A percentile compares a stretch with the other conserved stretches of the same genome.
Evolutionary conservation across 2,329 filamentous ascomycete species (phyloP).

Genomic region (Periglandula ipomoeae): DNA sequence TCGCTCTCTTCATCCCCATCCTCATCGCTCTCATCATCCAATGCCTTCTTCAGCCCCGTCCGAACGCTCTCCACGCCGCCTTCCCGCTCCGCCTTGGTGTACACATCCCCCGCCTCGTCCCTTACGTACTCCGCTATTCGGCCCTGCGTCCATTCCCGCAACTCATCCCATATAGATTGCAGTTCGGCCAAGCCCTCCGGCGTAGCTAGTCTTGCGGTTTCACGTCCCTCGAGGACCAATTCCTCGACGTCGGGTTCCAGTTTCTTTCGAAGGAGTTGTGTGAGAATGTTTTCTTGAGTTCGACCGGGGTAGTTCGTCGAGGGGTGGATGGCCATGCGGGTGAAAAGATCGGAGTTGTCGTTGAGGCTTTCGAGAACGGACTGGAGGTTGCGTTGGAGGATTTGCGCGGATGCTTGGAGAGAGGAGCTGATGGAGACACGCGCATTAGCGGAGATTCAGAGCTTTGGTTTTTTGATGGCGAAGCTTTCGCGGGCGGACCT

Average conservation of each 20-base stretch:
- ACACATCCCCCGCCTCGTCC: constrained; percentile 48
- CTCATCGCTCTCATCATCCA: constrained; percentile 42
- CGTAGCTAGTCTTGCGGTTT: constrained; percentile 30
- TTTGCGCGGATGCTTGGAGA: constrained; percentile 61
- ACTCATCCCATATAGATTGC: constrained; percentile 47
- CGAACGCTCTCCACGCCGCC: constrained; percentile 58
- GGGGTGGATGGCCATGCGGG: constrained; percentile 64
- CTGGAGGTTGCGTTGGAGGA: constrained; percentile 61
- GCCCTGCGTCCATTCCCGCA: constrained; percentile 30
- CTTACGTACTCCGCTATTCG: constrained; percentile 33
- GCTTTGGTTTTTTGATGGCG: background rate
- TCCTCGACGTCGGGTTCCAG: constrained; percentile 69
- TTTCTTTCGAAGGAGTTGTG: constrained; percentile 71
- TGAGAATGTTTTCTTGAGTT: constrained; percentile 56
- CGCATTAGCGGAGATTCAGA: background rate
- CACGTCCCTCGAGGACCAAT: constrained; percentile 56
- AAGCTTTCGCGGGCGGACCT: constrained; percentile 11
- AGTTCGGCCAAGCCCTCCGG: constrained; percentile 36
- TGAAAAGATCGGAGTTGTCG: constrained; percentile 58
- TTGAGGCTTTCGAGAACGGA: constrained; percentile 56
- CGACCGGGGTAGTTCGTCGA: constrained; percentile 65
- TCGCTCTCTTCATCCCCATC: constrained; percentile 40
- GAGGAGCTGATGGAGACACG: constrained; percentile 43
- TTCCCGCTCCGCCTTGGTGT: constrained; percentile 61
- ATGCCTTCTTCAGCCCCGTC: constrained; percentile 54